phyloP scores from a whole-genome alignment of 192 early-diverging fungal species.

The Backusella sp. region DNA sequence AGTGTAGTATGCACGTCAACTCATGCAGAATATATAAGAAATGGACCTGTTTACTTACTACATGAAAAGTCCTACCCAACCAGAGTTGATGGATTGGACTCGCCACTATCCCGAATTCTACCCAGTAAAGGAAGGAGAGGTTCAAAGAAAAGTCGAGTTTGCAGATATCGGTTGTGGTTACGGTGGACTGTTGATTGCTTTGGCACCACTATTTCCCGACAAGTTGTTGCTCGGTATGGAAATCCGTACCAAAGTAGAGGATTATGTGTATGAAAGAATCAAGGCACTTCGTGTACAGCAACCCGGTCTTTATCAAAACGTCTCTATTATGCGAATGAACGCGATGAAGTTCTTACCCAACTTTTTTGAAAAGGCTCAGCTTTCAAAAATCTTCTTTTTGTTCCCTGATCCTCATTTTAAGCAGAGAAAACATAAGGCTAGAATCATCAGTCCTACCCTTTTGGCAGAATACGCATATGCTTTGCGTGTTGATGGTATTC shows the following conservation, averaged over 20 bases:
- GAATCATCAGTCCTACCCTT: slow-evolving; percentile 82
- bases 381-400: slow-evolving; percentile 96
- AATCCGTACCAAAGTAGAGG: slow-evolving; percentile 93
- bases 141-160: slow-evolving; percentile 77
- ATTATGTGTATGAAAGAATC: slow-evolving; percentile 90
- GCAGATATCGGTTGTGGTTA: slow-evolving; percentile 99
- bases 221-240: slow-evolving; percentile 98
- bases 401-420: slow-evolving; percentile 99
- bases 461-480: slow-evolving; percentile 98
- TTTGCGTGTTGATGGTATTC: slow-evolving; percentile 80
- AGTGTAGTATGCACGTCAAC: slow-evolving; percentile 20
- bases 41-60: neutral
- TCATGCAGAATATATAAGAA: neutral
- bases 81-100: slow-evolving; percentile 88
- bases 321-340: slow-evolving; percentile 97
- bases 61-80: slow-evolving; percentile 64
- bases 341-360: slow-evolving; percentile 98
- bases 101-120: slow-evolving; percentile 78
- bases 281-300: slow-evolving; percentile 75
- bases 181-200: slow-evolving; percentile 85
- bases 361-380: slow-evolving; percentile 92
- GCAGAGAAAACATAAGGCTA: slow-evolving; percentile 96
- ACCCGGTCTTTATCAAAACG: slow-evolving; percentile 88
- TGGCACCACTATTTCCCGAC: slow-evolving; percentile 90
- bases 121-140: slow-evolving; percentile 35